phyloP scores from a whole-genome alignment of 2,329 filamentous ascomycete species.

The Triangularia verruculosa region DNA sequence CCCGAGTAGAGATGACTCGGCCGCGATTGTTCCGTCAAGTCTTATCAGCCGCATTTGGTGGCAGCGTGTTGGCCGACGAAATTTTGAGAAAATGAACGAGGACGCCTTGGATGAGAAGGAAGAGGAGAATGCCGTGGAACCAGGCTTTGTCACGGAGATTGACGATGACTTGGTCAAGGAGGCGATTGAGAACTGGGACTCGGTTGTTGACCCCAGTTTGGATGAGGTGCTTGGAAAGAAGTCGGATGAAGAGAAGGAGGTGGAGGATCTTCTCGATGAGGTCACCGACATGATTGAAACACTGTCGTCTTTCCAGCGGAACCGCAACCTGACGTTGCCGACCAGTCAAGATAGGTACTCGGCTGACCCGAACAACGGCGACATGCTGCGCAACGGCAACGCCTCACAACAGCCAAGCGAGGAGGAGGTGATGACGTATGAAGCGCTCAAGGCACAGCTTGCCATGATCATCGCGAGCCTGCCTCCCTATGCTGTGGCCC shows the following conservation, averaged over 20 bases:
- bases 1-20: slow-evolving; percentile 69
- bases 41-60: slow-evolving; percentile 72
- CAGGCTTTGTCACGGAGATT: slow-evolving; percentile 40
- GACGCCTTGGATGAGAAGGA: slow-evolving; percentile 33
- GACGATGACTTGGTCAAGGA: slow-evolving; percentile 53
- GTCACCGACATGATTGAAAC: slow-evolving; percentile 76
- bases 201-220: slow-evolving; percentile 57
- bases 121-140: slow-evolving; percentile 38
- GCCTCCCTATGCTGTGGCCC: slow-evolving; percentile 81
- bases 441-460: slow-evolving; percentile 72
- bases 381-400: slow-evolving; percentile 65
- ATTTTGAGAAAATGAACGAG: slow-evolving; percentile 63
- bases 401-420: slow-evolving; percentile 62
- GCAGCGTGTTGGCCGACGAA: slow-evolving; percentile 65
- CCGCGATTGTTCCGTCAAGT: slow-evolving; percentile 65
- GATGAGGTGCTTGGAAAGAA: slow-evolving; percentile 51
- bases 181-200: slow-evolving; percentile 58
- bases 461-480: slow-evolving; percentile 69
- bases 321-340: slow-evolving; percentile 68
- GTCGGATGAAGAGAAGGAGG: slow-evolving; percentile 55
- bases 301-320: slow-evolving; percentile 73
- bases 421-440: slow-evolving; percentile 61
- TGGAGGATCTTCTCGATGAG: slow-evolving; percentile 67
- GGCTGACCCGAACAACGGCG: slow-evolving; percentile 61
- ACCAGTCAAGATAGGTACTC: slow-evolving; percentile 60